phyloP scores from a whole-genome alignment of 2,329 filamentous ascomycete species.

The Fusarium pseudocircinatum region DNA sequence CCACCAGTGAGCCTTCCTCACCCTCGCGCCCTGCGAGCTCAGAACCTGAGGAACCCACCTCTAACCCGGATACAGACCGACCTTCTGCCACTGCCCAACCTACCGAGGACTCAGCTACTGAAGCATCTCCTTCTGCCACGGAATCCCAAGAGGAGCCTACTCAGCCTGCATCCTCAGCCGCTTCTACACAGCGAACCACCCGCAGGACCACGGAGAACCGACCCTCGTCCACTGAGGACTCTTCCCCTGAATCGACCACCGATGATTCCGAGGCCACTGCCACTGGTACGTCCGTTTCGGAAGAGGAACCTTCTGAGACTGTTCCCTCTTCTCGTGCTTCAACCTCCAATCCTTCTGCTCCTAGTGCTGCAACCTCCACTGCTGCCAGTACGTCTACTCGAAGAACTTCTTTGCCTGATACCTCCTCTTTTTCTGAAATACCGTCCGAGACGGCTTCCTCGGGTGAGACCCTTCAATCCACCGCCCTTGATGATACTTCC shows the following conservation, averaged over 20 bases:
- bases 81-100: conserved; percentile 22
- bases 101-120: conserved; percentile 27
- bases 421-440: conserved; percentile 43
- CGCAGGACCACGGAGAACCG: conserved; percentile 14
- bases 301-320: conserved; percentile 41
- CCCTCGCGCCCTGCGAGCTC: conserved; percentile 33
- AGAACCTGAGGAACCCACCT: conserved; percentile 31
- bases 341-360: conserved; percentile 42
- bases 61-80: conserved; percentile 39
- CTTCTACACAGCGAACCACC: conserved; percentile 19
- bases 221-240: conserved; percentile 19
- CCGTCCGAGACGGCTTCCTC: conserved; percentile 41
- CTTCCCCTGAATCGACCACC: conserved; percentile 29
- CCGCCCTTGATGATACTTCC: conserved; percentile 27
- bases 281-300: conserved; percentile 44
- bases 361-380: conserved; percentile 38
- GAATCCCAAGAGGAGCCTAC: conserved; percentile 26
- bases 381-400: conserved; percentile 48
- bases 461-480: conserved; percentile 37
- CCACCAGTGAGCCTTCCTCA: conserved; percentile 38
- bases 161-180: conserved; percentile 17
- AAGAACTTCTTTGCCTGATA: conserved; percentile 42
- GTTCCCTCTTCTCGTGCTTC: conserved; percentile 43
- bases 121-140: conserved; percentile 19
- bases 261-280: conserved; percentile 41